phyloP scores from a whole-genome alignment of 495 filamentous ascomycete species.

The Penicillium macrosclerotiorum region DNA sequence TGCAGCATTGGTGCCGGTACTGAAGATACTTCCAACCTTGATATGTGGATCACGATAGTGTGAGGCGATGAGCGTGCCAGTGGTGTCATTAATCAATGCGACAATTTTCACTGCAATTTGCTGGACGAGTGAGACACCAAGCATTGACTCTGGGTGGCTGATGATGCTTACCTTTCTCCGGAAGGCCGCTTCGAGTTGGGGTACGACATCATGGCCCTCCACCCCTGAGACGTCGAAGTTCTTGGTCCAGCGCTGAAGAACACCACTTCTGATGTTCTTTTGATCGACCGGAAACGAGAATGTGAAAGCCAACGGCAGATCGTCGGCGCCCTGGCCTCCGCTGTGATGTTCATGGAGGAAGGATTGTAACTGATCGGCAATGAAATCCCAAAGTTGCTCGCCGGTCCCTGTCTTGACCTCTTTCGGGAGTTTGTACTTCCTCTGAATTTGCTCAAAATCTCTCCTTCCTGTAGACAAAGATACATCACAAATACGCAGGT shows the following conservation, averaged over 20 bases:
- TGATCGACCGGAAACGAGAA: constrained; percentile 94
- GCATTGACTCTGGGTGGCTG: neutral
- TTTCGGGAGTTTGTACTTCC: constrained; percentile 86
- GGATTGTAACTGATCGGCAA: constrained; percentile 81
- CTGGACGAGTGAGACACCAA: constrained; percentile 31
- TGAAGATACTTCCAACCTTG: constrained; percentile 92
- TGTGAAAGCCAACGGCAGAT: constrained; percentile 82
- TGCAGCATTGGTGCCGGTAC: constrained; percentile 92
- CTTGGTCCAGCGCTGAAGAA: constrained; percentile 95
- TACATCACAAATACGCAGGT: constrained; percentile 90
- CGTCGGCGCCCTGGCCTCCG: constrained; percentile 41
- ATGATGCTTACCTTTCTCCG: constrained; percentile 53
- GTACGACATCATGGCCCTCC: constrained; percentile 86
- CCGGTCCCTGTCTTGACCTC: constrained; percentile 77
- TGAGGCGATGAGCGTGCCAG: constrained; percentile 89
- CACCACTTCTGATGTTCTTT: constrained; percentile 80
- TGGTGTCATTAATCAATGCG: constrained; percentile 93
- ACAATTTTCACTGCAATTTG: constrained; percentile 80
- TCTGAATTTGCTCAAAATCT: constrained; percentile 89
- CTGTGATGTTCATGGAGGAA: constrained; percentile 82
- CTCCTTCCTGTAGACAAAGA: constrained; percentile 74
- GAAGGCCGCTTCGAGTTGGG: constrained; percentile 79
- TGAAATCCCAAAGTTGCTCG: constrained; percentile 87
- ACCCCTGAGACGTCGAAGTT: constrained; percentile 90
- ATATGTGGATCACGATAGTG: constrained; percentile 80